phyloP scores from a whole-genome alignment of 306 rosid genomes.

The Inga oerstediana region DNA sequence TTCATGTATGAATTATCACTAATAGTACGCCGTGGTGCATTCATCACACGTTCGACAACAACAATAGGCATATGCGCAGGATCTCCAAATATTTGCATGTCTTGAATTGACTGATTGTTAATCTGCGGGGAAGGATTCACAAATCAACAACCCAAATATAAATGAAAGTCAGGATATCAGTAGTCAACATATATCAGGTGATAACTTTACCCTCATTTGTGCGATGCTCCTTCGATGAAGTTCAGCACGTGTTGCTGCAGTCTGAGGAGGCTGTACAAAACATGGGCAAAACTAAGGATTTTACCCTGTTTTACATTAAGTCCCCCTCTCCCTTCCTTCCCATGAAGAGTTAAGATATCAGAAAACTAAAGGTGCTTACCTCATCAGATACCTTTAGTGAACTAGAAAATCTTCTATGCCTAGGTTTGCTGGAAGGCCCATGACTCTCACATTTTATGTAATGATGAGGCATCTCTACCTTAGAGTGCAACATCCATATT shows the following conservation, averaged over 20 bases:
- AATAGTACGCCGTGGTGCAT: slow-evolving; percentile 68
- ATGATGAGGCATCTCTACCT: slow-evolving; percentile 96
- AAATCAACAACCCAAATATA: slow-evolving; percentile 10
- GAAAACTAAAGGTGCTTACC: slow-evolving; percentile 53
- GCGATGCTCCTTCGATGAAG: slow-evolving; percentile 85
- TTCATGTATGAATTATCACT: slow-evolving; percentile 70
- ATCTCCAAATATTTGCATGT: slow-evolving; percentile 87
- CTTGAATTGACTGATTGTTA: slow-evolving; percentile 85
- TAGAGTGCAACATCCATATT: slow-evolving; percentile 94
- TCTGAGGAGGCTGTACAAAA: slow-evolving; percentile 71
- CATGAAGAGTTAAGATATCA: slow-evolving; percentile 21
- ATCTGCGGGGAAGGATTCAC: slow-evolving; percentile 54
- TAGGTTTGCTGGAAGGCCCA: slow-evolving; percentile 53
- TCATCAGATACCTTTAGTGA: slow-evolving; percentile 77
- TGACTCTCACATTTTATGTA: slow-evolving; percentile 59
- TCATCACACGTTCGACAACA: slow-evolving; percentile 82
- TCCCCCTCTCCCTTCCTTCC: background rate
- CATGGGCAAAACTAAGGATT: slow-evolving; percentile 22
- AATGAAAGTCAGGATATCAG: slow-evolving; percentile 22
- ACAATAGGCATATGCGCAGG: slow-evolving; percentile 76
- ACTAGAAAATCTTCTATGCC: slow-evolving; percentile 63
- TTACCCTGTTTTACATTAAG: slow-evolving; percentile 5
- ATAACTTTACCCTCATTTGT: slow-evolving; percentile 75
- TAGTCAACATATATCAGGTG: slow-evolving; percentile 23
- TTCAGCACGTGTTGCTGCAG: slow-evolving; percentile 79